Evolutionary conservation across 2,329 filamentous ascomycete genomes (phyloP), one percentile per base, ranked within the genome.

Genomic region (Sporothrix phasma): DNA sequence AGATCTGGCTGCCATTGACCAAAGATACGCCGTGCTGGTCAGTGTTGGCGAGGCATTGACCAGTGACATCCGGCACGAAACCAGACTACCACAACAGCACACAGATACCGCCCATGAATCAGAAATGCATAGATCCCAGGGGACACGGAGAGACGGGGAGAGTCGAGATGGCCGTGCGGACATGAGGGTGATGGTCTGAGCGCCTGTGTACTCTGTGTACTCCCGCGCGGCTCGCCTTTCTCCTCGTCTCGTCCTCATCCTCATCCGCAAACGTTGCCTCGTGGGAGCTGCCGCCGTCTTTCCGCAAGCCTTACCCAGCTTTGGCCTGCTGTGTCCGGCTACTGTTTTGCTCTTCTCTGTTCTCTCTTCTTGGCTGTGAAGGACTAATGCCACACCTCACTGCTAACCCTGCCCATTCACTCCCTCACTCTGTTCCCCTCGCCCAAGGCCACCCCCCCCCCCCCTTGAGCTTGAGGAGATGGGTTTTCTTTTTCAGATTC

Each of bases 211-310:
- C 43, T 22, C 43, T 37, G 3, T 37, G 7, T 8, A 11, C 15
- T 31, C 24, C 13, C n/a, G n/a, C n/a, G n/a, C n/a, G n/a, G n/a
- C n/a, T n/a, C n/a, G n/a, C n/a, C n/a, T n/a, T n/a, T 22, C 47
- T 49, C 24, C 24, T 8, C n/a, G 13, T 51, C 47, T 31, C 47
- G n/a, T 37, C 13, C 47, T 31, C 47, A 15, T 26, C 24, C 11
- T 34, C 31, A 29, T 54, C 29, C 37, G 49, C 53, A 34, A n/a
- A 19, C 46, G 22, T 46, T 51, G 47, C 59, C 45, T 49, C 7
- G 41, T 58, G 62, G 62, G 41, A 58, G 41, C 31, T 19, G 62
- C 41, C 58, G 62, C 62, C 62, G 62, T 59, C 62, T 39, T 58
- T 29, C 61, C 62, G 62, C 34, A 29, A 41, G 31, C 11, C 47